Base-by-base conservation (phyloP, 75 land plant genomes). In the Picea glauca region DNA sequence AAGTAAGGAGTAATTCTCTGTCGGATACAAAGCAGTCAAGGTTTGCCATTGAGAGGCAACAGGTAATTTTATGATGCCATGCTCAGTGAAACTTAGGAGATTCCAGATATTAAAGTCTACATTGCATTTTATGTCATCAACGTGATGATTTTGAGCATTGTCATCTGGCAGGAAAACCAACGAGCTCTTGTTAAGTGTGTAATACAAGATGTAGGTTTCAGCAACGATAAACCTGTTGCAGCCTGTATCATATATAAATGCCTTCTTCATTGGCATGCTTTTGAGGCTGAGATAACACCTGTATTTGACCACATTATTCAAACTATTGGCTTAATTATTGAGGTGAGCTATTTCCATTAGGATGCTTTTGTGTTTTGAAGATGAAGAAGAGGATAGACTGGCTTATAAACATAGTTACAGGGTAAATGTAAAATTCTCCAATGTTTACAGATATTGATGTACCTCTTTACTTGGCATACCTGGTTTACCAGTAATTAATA, bases 231-330 rank as follows among this genome's bases (percentile, higher is more conserved):
- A 75, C 99, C 99, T 62, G 83, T 97, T 58, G 96, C 98, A 35
- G 99, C 99, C 54, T 93, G 95, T 80, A 86, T 93, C 58, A 88
- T 97, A 66, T 97, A 97, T 73, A 95, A 90, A 58, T 91, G 87
- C 66, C 91, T 97, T 63, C 85, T 91, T 77, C 94, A 91, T 5
- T 97, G 96, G 98, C 94, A 81, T 77, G 89, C 96, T 50, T 95
- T 97, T 86, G 98, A 97, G 80, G 90, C 98, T 66, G 99, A 96
- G 58, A 85, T 96, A 82, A 96, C 99, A 3, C 84, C 89, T 65
- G 87, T 95, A 33, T 96, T 96, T 82, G 98, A 96, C 72, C 83
- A 84, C 62, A 87, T 96, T 15, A 93, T 94, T 81, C 94, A 93
- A 68, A 87, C 85, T 54, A 92, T 96, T 58, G 94, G 94, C 80